Evolutionary conservation across 2,329 filamentous ascomycete genomes (phyloP).

Genomic region (Dothideomycetidae sp.): DNA sequence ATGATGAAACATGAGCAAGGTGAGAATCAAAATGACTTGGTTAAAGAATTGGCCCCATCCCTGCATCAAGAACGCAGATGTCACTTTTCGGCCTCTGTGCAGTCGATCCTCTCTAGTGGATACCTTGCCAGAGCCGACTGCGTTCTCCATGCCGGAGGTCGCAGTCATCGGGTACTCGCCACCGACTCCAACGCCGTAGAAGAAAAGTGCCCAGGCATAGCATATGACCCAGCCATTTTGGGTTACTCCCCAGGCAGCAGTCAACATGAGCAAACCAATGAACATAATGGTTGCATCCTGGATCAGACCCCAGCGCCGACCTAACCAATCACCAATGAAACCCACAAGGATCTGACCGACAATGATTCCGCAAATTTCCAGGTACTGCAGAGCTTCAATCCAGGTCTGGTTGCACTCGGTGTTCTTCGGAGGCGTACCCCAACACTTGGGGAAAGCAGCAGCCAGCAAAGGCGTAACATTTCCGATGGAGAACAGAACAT

Average conservation of each 20-base stretch:
- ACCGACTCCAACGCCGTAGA: conserved; percentile 62
- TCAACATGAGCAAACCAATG: conserved; percentile 79
- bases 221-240: conserved; percentile 92
- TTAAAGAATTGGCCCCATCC: conserved; percentile 96
- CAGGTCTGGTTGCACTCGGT: conserved; percentile 62
- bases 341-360: conserved; percentile 81
- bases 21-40: conserved; percentile 74
- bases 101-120: conserved; percentile 87
- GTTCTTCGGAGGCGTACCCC: conserved; percentile 37
- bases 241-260: conserved; percentile 73
- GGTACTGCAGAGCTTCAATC: conserved; percentile 72
- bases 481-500: conserved; percentile 92
- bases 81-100: conserved; percentile 90
- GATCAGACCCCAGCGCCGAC: conserved; percentile 87
- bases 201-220: conserved; percentile 89
- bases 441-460: conserved; percentile 63
- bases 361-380: conserved; percentile 92
- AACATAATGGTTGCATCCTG: conserved; percentile 95
- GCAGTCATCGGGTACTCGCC: conserved; percentile 96
- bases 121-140: conserved; percentile 68
- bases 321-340: conserved; percentile 65
- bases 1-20: conserved; percentile 79
- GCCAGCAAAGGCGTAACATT: conserved; percentile 75
- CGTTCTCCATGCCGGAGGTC: conserved; percentile 86
- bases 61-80: conserved; percentile 93